Evolutionary conservation across 768 basidiomycete genomes (phyloP).

Genomic region (Russula virescens): DNA sequence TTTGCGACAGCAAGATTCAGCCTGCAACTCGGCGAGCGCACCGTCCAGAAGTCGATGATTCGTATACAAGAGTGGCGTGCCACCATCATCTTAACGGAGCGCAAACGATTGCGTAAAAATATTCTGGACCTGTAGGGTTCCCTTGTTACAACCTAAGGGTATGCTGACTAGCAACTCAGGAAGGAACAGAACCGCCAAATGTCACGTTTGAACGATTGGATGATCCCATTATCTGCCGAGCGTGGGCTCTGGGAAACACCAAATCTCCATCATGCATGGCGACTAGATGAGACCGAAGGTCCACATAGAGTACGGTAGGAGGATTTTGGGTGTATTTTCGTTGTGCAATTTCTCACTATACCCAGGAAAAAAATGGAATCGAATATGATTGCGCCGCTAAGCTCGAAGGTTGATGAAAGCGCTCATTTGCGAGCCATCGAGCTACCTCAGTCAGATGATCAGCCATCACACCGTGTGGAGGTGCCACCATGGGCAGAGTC

Average conservation of each 20-base stretch:
- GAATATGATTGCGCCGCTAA: slow-evolving; percentile 41
- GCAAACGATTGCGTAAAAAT: slow-evolving; percentile 64
- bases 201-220: slow-evolving; percentile 54
- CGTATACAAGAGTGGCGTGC: slow-evolving; percentile 71
- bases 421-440: slow-evolving; percentile 46
- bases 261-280: slow-evolving; percentile 51
- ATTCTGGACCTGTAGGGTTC: slow-evolving; percentile 61
- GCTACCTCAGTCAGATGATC: slow-evolving; percentile 45
- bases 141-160: background rate
- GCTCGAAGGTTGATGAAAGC: slow-evolving; percentile 42
- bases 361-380: slow-evolving; percentile 74
- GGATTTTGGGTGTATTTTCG: no score
- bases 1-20: slow-evolving; percentile 54
- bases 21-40: slow-evolving; percentile 56
- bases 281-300: slow-evolving; percentile 88
- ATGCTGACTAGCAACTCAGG: slow-evolving; percentile 36
- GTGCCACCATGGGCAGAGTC: slow-evolving; percentile 70
- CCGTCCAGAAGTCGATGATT: slow-evolving; percentile 54
- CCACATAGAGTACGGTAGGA: slow-evolving; percentile 77
- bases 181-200: slow-evolving; percentile 74
- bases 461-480: slow-evolving; percentile 48
- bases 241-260: slow-evolving; percentile 75
- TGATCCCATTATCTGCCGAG: slow-evolving; percentile 59
- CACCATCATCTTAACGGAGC: slow-evolving; percentile 60
- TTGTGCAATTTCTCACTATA: background rate